Percentiles rank a stretch among this genome's conserved stretches.
Conservation (phyloP, 2,329 filamentous ascomycete species). For the Colletotrichum sp. region DNA sequence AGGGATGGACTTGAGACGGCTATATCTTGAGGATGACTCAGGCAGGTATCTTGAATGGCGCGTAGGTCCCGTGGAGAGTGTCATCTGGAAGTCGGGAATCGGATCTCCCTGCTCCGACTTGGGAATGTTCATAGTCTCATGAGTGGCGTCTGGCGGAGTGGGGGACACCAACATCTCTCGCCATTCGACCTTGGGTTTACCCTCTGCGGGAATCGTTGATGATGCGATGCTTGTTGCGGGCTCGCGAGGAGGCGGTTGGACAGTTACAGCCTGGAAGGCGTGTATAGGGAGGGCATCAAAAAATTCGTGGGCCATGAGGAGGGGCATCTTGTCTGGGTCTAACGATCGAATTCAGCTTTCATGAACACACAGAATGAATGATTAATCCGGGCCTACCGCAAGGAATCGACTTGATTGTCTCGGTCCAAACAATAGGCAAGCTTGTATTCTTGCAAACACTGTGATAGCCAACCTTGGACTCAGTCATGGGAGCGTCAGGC, state of each 20-base stretch:
- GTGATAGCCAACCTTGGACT: constrained; percentile 75
- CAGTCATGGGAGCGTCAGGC: constrained; percentile 66
- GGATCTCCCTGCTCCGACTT: constrained; percentile 54
- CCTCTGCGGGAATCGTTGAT: constrained; percentile 44
- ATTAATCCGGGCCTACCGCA: constrained; percentile 51
- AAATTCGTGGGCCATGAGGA: constrained; percentile 97
- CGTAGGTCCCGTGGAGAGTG: constrained; percentile 75
- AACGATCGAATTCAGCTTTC: neutral
- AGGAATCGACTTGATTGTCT: constrained; percentile 85
- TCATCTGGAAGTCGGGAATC: constrained; percentile 86
- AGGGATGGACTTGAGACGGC: constrained; percentile 69
- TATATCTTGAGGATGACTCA: constrained; percentile 80
- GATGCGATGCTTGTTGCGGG: constrained; percentile 25
- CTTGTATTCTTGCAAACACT: constrained; percentile 77
- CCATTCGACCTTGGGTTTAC: constrained; percentile 65
- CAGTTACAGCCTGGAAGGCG: constrained; percentile 79
- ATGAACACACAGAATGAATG: neutral
- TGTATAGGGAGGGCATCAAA: constrained; percentile 98
- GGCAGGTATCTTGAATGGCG: constrained; percentile 87
- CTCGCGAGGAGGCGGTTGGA: constrained; percentile 27
- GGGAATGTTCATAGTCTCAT: constrained; percentile 59
- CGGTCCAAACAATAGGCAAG: constrained; percentile 85
- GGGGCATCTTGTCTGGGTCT: constrained; percentile 77
- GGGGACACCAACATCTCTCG: constrained; percentile 81
- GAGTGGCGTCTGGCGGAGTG: constrained; percentile 60